Base-by-base conservation (phyloP, 2,329 filamentous ascomycete species). In the Paraphaeosphaeria sporulosa region DNA sequence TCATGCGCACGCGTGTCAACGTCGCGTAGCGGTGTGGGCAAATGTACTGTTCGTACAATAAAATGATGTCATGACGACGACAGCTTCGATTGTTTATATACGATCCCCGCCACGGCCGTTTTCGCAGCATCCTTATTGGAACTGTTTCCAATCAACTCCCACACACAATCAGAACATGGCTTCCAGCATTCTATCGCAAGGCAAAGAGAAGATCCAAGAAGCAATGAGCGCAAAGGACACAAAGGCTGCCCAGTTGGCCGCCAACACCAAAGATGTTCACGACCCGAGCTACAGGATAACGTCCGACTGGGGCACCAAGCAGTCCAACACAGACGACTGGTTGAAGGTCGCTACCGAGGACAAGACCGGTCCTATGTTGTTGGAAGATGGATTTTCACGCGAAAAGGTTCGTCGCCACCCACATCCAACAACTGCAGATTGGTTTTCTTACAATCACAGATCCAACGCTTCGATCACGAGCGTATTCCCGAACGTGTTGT, bases 321-420 rank as follows among this genome's bases (percentile, higher is more conserved):
- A 93, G 70, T 80, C 82, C 44, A 90, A 90, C 69, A 89, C 89
- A 0, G 93, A 96, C 71, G 85, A 93, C 73, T 95, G 91, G 92
- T 81, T 96, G 56, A 87, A 86, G 55, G 83, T 89, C 5, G 84
- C 81, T 27, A 87, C 80, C 38, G 83, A 87, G 3, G 84, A 91
- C 49, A 81, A 87, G 57, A 87, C 83, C 1, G 92, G 92, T 0
- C 90, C 92, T 0, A 76, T 78, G 69, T 80, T 94, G 0, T 75
- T 95, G 2, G 91, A 95, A 71, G 92, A 95, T 64, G 82, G 85
- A 10, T 88, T 91, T 69, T 87, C 79, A 0, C 84, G 91, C 13
- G 92, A 95, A 75, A 93, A 91, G 85, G 90, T 90, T 75, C 17
- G 73, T 59, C 12, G 32, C 30, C 36, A 17, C 36, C 21, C 27